These are phyloP conservation scores for Coemansia sp. DNA, from an alignment of 192 early-diverging fungal genomes.

Conservation along the genomic window DNA sequence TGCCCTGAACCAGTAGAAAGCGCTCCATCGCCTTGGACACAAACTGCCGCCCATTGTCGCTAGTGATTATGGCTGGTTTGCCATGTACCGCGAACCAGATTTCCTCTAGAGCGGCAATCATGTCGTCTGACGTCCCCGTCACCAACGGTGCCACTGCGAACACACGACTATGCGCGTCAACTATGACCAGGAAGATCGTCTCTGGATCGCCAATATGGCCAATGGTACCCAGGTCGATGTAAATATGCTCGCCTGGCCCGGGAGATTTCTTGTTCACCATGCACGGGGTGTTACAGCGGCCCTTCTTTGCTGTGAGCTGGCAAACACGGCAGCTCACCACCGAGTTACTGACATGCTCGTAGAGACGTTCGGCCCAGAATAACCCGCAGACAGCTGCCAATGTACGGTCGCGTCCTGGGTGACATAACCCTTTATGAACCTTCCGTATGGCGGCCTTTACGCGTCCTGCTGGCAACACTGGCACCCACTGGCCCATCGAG, in stretches of 20 bases:
- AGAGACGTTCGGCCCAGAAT: neutral
- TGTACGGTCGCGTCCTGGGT: neutral
- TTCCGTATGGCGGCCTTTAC: neutral
- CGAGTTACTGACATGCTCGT: neutral
- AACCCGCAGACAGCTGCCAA: neutral
- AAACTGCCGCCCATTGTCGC: too few species aligned
- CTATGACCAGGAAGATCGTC: conserved; percentile 3
- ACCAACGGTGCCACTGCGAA: too few species aligned
- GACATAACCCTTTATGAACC: neutral
- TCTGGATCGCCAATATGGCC: neutral
- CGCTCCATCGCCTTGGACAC: too few species aligned
- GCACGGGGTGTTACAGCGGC: neutral
- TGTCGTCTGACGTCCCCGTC: too few species aligned
- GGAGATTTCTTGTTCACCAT: neutral
- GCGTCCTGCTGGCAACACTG: neutral
- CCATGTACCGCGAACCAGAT: too few species aligned
- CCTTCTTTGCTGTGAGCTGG: neutral
- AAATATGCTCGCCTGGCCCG: conserved; percentile 12
- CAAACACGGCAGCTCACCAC: neutral
- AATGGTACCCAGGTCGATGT: conserved; percentile 10
- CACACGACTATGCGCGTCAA: too few species aligned
- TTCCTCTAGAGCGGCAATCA: too few species aligned
- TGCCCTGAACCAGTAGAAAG: too few species aligned
- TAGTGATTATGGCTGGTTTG: too few species aligned
- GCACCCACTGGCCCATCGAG: neutral